These are phyloP conservation scores for Eimeria maxima DNA, from an alignment of 169 alveolate species.

Conservation along the genomic window DNA sequence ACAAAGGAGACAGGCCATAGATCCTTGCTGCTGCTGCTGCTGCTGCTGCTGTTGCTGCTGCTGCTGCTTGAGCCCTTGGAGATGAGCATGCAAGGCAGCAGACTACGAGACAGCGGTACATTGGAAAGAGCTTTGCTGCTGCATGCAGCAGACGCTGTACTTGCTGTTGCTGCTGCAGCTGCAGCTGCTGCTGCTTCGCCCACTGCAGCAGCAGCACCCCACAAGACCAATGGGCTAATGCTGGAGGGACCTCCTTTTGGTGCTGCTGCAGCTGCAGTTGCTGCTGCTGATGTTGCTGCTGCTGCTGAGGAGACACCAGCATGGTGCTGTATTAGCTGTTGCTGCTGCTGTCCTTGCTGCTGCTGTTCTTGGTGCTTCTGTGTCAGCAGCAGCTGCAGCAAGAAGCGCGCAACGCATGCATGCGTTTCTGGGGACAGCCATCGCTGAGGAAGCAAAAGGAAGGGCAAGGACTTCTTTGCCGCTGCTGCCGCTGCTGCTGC, in stretches of 20 bases:
- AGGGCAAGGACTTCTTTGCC: neutral
- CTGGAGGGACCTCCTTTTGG: neutral
- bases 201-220: conserved; percentile 39
- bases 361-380: conserved; percentile 44
- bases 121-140: neutral
- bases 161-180: conserved; percentile 46
- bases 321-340: neutral
- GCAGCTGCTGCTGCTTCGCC: conserved; percentile 61
- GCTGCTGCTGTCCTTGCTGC: conserved; percentile 41
- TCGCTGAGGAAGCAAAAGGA: conserved; percentile 49
- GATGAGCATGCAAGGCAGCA: conserved; percentile 18
- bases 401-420: neutral
- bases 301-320: neutral
- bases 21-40: conserved; percentile 48
- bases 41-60: conserved; percentile 62
- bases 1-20: neutral
- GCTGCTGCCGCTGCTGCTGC: conserved; percentile 19
- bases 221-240: neutral
- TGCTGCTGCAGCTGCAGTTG: neutral
- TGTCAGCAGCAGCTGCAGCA: conserved; percentile 58
- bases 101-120: conserved; percentile 28
- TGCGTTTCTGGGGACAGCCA: conserved; percentile 42
- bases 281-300: neutral
- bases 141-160: conserved; percentile 4
- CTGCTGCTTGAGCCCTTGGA: conserved; percentile 18